Base-by-base conservation (phyloP, 495 filamentous ascomycete genomes). In the Stereocaulon alpinum region DNA sequence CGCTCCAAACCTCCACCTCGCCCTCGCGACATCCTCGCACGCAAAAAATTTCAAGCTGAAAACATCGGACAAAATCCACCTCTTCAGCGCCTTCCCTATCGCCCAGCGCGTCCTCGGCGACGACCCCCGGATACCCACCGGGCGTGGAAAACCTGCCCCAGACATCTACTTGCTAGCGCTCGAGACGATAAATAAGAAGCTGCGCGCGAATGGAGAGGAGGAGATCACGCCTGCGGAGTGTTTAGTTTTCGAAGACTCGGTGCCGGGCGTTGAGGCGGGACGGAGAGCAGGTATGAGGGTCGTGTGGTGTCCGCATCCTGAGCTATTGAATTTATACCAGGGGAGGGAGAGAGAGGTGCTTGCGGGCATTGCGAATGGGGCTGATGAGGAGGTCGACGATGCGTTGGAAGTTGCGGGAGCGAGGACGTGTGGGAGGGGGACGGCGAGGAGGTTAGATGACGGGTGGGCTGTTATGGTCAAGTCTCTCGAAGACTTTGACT, bases 151-250 rank as follows among this genome's bases (percentile, higher is more conserved):
- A 71, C 93, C 93, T 0, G 77, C 90, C 4, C 93, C 93, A 9
- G 94, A 99, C 71, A 99, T 99, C 66, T 99, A 93, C 68, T 73
- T 94, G 15, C 71, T 97, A 1, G 94, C 94, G 0, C 73, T 99
- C 50, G 76, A 88, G 72, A 87, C 83, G 1, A 86, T 99, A 66
- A 99, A 99, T 71, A 76, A 75, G 3, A 81, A 79, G 9, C 67
- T 93, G 14, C 70, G 80, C 1, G 65, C 60, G 14, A 84, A 82
- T 0, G 83, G 91, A 67, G 69, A 72, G 51, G 65, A 70, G 37
- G 82, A 86, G 62, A 84, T 99, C 44, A 75, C 64, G 50, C 88
- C 91, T 0, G 86, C 86, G 64, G 93, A 99, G 69, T 96, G 92
- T 71, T 75, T 99, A 10, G 93, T 99, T 0, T 96, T 99, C 67